Evolutionary conservation across 768 basidiomycete species (phyloP).

Genomic region (Hydnum rufescens): DNA sequence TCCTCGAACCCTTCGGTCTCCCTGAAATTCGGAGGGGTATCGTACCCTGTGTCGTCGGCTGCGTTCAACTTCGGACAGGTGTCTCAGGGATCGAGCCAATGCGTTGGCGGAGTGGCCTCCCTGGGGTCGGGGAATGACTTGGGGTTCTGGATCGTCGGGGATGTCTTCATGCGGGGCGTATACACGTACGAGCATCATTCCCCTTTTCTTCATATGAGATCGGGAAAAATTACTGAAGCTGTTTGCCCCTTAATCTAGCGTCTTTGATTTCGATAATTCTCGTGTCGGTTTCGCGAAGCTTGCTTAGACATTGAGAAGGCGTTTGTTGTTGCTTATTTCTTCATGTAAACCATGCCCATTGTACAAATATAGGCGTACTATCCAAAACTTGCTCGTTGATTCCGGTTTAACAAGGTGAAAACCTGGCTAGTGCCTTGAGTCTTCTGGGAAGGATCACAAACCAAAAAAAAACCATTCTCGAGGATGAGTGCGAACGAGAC

Average conservation of each 20-base stretch:
- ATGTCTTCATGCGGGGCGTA: conserved; percentile 7
- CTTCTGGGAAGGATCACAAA: no score
- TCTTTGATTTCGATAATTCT: conserved; percentile 4
- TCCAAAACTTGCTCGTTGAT: no score
- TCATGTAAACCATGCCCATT: no score
- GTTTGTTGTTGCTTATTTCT: no score
- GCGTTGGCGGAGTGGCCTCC: conserved; percentile 8
- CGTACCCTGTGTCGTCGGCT: conserved; percentile 13
- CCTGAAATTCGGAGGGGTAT: conserved; percentile 7
- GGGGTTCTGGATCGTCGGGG: conserved; percentile 4
- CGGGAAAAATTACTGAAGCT: neutral
- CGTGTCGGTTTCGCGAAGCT: conserved; percentile 4
- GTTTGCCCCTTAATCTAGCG: no score
- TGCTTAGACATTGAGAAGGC: no score
- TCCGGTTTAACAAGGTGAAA: no score
- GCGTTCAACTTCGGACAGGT: conserved; percentile 17
- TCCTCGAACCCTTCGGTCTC: neutral
- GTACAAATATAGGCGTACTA: no score
- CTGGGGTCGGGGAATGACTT: conserved; percentile 1
- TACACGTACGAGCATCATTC: neutral
- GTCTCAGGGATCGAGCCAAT: conserved; percentile 3
- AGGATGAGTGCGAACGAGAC: no score
- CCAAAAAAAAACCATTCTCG: no score
- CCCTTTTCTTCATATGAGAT: neutral
- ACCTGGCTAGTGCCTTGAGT: no score